phyloP scores from a whole-genome alignment of 2,329 filamentous ascomycete genomes.

The Elsinoe arachidis region DNA sequence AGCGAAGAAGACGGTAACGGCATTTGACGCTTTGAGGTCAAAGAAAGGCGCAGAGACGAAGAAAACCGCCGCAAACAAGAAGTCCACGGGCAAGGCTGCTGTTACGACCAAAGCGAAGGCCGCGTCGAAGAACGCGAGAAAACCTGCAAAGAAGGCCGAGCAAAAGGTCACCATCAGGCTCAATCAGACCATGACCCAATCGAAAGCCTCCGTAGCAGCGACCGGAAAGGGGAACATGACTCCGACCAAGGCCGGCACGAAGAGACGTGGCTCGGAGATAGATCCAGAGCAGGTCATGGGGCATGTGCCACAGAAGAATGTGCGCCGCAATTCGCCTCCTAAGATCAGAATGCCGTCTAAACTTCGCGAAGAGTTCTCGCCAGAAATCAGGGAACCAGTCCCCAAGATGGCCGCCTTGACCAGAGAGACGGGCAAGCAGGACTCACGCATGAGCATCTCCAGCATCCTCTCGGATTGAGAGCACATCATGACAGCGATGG shows the following conservation, averaged over 20 bases:
- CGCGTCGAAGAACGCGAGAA: conserved; percentile 15
- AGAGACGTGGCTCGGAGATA: conserved; percentile 2
- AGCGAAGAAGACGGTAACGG: conserved; percentile 17
- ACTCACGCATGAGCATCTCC: not conserved
- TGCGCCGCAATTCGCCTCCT: not conserved
- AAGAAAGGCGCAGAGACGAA: not conserved
- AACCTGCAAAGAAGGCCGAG: conserved; percentile 13
- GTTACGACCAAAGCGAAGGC: conserved; percentile 11
- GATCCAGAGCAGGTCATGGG: conserved; percentile 1
- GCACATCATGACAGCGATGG: not conserved
- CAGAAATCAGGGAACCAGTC: not conserved
- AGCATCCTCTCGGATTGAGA: not conserved
- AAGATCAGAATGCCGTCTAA: not conserved
- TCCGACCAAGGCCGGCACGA: conserved; percentile 13
- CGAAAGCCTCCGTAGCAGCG: conserved; percentile 5
- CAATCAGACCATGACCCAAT: conserved; percentile 12
- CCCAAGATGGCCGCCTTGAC: not conserved
- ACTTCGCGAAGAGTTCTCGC: not conserved
- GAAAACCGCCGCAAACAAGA: conserved; percentile 8
- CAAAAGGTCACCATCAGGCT: conserved; percentile 15
- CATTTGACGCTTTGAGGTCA: conserved; percentile 15
- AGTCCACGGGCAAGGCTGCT: conserved; percentile 16
- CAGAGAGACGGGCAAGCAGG: not conserved
- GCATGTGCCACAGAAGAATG: conserved; percentile 6
- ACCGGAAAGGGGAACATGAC: conserved; percentile 19